phyloP scores from a whole-genome alignment of 495 filamentous ascomycete genomes.

The Collariella sp. region DNA sequence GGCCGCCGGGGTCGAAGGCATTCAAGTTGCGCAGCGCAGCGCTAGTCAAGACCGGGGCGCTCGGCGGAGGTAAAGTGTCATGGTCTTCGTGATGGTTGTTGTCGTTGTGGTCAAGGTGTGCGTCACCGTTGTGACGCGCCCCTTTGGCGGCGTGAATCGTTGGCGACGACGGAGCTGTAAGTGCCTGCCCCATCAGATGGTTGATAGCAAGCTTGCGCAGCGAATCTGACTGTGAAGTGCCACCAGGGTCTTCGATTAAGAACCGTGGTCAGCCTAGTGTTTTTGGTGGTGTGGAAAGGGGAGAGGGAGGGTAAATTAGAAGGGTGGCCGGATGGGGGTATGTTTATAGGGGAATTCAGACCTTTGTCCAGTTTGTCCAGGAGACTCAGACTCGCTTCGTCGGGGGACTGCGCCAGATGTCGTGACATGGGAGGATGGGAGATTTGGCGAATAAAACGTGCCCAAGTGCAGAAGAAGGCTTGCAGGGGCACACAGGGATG shows the following conservation, averaged over 20 bases:
- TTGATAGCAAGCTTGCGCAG: constrained; percentile 47
- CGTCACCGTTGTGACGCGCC: neutral
- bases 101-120: too few species aligned
- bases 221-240: constrained; percentile 28
- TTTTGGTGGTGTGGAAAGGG: neutral
- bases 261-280: constrained; percentile 20
- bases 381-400: constrained; percentile 12
- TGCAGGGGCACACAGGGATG: constrained; percentile 6
- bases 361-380: constrained; percentile 19
- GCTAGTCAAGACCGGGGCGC: constrained; percentile 26
- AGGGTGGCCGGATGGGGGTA: neutral
- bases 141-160: constrained; percentile 18
- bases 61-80: constrained; percentile 17
- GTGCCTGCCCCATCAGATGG: constrained; percentile 25
- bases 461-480: neutral
- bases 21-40: constrained; percentile 33
- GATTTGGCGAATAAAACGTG: constrained; percentile 8
- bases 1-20: constrained; percentile 15
- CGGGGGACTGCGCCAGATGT: constrained; percentile 7
- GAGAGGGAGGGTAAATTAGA: neutral
- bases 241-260: constrained; percentile 20
- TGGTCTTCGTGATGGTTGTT: constrained; percentile 19
- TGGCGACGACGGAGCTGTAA: constrained; percentile 27
- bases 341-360: constrained; percentile 7
- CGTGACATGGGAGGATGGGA: constrained; percentile 20